These are phyloP conservation scores for Stromatinia cepivora DNA, from an alignment of 2,329 filamentous ascomycete genomes.

Conservation along the genomic window DNA sequence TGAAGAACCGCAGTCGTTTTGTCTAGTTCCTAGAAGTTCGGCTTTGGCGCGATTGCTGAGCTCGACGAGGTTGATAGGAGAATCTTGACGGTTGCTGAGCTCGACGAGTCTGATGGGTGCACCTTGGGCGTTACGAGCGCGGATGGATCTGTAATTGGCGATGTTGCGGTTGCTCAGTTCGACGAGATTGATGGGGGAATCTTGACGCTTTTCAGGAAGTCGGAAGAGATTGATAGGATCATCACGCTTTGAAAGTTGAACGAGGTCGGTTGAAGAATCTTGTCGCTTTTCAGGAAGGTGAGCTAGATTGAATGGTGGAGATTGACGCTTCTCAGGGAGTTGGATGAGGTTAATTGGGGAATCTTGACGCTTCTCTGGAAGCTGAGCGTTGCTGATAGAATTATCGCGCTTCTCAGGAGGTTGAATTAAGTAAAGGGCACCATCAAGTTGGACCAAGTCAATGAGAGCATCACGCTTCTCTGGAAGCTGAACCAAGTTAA, in stretches of 20 bases:
- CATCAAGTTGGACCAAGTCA: not conserved
- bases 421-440: not conserved
- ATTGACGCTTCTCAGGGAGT: not conserved
- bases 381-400: too few relatives aligned
- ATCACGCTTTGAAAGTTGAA: not conserved
- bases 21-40: not conserved
- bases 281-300: not conserved
- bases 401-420: not conserved
- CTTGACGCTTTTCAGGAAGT: not conserved
- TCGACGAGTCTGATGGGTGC: not conserved
- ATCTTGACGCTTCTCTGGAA: not conserved
- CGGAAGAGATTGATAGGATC: not conserved
- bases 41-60: not conserved
- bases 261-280: not conserved
- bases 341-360: not conserved
- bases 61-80: not conserved
- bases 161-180: not conserved
- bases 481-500: not conserved
- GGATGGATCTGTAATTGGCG: not conserved
- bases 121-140: not conserved
- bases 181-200: not conserved
- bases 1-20: constrained; percentile 16
- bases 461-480: not conserved
- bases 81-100: not conserved
- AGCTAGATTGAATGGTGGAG: not conserved